A percentile compares a stretch with the other conserved stretches of the same genome.
Conservation (phyloP, 495 filamentous ascomycete species). For the Aspergillus mulundensis region DNA sequence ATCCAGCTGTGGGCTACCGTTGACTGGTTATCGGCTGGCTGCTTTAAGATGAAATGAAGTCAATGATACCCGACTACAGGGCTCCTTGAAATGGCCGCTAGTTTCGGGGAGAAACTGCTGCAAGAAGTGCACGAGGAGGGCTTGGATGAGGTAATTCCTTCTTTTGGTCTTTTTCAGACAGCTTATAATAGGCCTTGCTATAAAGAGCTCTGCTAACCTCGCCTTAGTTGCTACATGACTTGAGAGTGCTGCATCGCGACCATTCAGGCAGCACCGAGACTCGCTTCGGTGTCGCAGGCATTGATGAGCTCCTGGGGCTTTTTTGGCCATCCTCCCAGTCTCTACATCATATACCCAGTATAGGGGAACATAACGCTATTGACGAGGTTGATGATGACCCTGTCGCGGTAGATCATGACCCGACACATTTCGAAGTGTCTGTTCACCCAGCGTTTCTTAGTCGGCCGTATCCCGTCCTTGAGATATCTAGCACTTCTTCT, state of each 20-base stretch:
- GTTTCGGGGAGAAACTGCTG: constrained; percentile 59
- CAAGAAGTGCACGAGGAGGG: constrained; percentile 59
- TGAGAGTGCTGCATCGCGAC: constrained; percentile 25
- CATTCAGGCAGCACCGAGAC: background rate
- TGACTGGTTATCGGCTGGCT: background rate
- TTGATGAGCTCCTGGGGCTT: constrained; percentile 48
- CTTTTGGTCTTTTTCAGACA: background rate
- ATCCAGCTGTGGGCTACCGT: background rate
- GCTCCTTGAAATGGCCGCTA: constrained; percentile 30
- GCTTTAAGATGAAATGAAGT: background rate
- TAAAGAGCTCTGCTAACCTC: background rate
- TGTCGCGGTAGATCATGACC: constrained; percentile 3
- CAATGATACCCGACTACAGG: constrained; percentile 10
- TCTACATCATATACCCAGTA: background rate
- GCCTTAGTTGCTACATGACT: constrained; percentile 46
- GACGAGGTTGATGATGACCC: constrained; percentile 9
- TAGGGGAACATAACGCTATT: background rate
- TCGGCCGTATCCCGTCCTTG: constrained; percentile 45
- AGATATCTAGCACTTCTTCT: constrained; percentile 52
- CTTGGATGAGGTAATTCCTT: constrained; percentile 56
- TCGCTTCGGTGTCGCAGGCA: constrained; percentile 35
- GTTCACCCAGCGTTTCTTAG: constrained; percentile 18
- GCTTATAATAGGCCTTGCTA: background rate
- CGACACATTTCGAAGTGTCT: constrained; percentile 8
- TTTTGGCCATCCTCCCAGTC: constrained; percentile 29